Evolutionary conservation across 805 yeast genomes (phyloP).

Genomic region (Kurtzmaniella fragi): DNA sequence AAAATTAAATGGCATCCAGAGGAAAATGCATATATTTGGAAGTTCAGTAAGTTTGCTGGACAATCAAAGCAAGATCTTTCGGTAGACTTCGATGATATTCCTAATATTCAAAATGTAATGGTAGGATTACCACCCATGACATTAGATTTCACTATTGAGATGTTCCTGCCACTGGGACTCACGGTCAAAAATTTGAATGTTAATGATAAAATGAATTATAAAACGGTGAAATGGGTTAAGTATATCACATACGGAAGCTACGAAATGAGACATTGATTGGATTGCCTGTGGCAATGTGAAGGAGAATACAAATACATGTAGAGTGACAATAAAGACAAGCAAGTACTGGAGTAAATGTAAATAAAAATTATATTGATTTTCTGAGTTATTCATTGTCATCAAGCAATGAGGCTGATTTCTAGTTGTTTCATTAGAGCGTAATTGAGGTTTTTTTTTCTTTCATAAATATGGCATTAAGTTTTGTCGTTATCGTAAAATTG

Average conservation of each 20-base stretch:
- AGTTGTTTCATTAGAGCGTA: no score
- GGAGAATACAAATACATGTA: not conserved
- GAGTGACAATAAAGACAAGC: no score
- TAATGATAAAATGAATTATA: slow-evolving; percentile 52
- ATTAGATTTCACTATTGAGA: slow-evolving; percentile 60
- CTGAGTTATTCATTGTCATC: no score
- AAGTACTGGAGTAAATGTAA: no score
- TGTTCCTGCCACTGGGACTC: slow-evolving; percentile 75
- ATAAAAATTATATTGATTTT: no score
- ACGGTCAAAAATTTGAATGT: slow-evolving; percentile 70
- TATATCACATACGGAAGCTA: slow-evolving; percentile 74
- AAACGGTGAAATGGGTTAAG: slow-evolving; percentile 83
- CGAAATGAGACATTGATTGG: slow-evolving; percentile 58
- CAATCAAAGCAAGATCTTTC: slow-evolving; percentile 57
- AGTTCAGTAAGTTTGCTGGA: slow-evolving; percentile 62
- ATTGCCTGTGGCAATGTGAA: slow-evolving; percentile 6
- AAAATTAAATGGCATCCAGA: slow-evolving; percentile 65
- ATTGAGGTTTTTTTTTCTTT: no score
- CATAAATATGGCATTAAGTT: no score
- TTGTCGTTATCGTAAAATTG: no score
- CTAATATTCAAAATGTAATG: slow-evolving; percentile 10
- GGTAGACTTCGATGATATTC: slow-evolving; percentile 41
- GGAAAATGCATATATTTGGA: slow-evolving; percentile 65
- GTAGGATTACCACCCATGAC: slow-evolving; percentile 59
- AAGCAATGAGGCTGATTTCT: no score